Base-by-base conservation (phyloP, 1,284 basidiomycete genomes). In the Apiotrichum gracile region DNA sequence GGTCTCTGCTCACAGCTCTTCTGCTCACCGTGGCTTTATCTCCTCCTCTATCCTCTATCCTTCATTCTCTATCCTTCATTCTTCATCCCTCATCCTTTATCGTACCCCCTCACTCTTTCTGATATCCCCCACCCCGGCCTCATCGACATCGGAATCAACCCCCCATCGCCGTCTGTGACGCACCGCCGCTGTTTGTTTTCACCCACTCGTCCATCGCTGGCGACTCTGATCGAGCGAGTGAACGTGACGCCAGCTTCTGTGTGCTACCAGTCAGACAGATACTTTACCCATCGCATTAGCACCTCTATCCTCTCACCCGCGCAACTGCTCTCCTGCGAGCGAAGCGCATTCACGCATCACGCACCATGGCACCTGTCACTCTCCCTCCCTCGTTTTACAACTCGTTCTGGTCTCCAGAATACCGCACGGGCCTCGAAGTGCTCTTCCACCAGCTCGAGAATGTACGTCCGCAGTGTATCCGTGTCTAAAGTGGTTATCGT, bases 401-500 rank as follows among this genome's bases (percentile, higher is more conserved):
- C 74, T 91, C 88, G 34, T 93, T 93, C 78, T 93, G 90, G 90
- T 83, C 89, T 10, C 85, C 88, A 69, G 88, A 91, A 76, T 91
- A 90, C 69, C 80, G 88, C 37, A 82, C 78, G 54, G 90, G 90
- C 31, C 80, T 92, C 25, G 84, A 91, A 61, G 82, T 86, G 21
- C 74, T 91, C 22, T 89, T 84, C 69, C 74, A 69, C 44, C 86
- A 88, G 74, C 82, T 91, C 33, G 85, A 90, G 65, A 85, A 88
- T 79, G 87, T 86, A 61, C 51, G 78, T 65, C 0, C 47, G 25
- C 25, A 40, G 49, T n/a, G n/a, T n/a, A n/a, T n/a, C n/a, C n/a
- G n/a, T n/a, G n/a, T n/a, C n/a, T n/a, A n/a, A n/a, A n/a, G n/a
- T n/a, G n/a, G n/a, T n/a, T n/a, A n/a, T n/a, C n/a, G 7, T 10